These are phyloP conservation scores for Hymenoscyphus repandus DNA, from an alignment of 2,329 filamentous ascomycete genomes.

Conservation along the genomic window DNA sequence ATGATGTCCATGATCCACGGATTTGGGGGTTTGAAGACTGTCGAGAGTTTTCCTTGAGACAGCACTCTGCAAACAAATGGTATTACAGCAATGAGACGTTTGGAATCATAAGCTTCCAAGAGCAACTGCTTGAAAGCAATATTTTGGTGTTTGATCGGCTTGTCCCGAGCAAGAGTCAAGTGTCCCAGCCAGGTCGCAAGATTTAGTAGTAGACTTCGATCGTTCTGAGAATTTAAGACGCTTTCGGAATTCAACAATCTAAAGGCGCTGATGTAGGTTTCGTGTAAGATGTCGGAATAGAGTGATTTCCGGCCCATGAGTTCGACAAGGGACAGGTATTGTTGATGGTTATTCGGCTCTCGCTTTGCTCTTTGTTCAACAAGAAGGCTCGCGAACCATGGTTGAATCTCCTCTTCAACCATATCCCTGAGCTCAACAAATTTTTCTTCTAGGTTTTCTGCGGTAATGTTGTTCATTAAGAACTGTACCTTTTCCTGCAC, in stretches of 20 bases:
- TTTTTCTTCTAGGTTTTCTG: constrained; percentile 80
- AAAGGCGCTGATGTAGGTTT: constrained; percentile 83
- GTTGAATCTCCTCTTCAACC: constrained; percentile 75
- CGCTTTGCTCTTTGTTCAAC: constrained; percentile 96
- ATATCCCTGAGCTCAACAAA: constrained; percentile 75
- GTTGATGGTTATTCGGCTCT: constrained; percentile 91
- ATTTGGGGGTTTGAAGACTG: constrained; percentile 89
- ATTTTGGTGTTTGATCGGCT: constrained; percentile 92
- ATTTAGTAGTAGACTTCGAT: constrained; percentile 87
- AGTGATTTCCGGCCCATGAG: constrained; percentile 73
- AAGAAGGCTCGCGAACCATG: constrained; percentile 94
- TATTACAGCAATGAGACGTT: constrained; percentile 85
- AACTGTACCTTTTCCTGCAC: constrained; percentile 93
- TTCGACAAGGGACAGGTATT: constrained; percentile 86
- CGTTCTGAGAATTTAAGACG: constrained; percentile 77
- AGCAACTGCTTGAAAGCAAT: constrained; percentile 96
- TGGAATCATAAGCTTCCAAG: constrained; percentile 88
- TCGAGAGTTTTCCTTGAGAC: constrained; percentile 75
- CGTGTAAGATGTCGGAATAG: constrained; percentile 84
- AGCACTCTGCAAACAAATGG: constrained; percentile 97
- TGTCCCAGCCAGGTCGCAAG: constrained; percentile 91
- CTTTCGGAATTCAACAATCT: constrained; percentile 86
- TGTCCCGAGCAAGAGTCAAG: constrained; percentile 85
- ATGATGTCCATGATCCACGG: constrained; percentile 98
- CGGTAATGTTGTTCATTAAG: constrained; percentile 92